A percentile compares a stretch with the other conserved stretches of the same genome.
These are phyloP conservation scores for Ascochyta viciae-villosae DNA, from an alignment of 2,329 filamentous ascomycete species.

Conservation along the genomic window DNA sequence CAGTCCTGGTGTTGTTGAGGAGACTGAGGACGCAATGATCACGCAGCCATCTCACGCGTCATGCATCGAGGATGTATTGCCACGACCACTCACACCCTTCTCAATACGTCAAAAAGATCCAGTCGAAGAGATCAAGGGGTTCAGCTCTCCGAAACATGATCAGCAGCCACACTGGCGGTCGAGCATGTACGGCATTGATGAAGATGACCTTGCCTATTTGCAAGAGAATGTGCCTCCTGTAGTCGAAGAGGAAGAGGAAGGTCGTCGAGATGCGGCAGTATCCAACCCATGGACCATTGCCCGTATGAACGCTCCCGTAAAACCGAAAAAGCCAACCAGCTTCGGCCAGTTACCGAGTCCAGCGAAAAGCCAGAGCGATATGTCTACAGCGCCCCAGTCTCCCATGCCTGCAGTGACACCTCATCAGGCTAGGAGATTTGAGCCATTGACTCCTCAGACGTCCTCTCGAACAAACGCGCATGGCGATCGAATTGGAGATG, in stretches of 20 bases:
- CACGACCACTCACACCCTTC: not conserved
- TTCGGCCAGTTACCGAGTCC: constrained; percentile 36
- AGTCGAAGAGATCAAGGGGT: not conserved
- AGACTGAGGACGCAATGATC: not conserved
- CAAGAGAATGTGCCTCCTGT: constrained; percentile 21
- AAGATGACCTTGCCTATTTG: constrained; percentile 42
- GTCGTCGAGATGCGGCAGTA: constrained; percentile 39
- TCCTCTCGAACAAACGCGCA: constrained; percentile 12
- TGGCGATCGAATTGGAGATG: constrained; percentile 1
- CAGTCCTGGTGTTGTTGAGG: constrained; percentile 9
- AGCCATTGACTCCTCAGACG: constrained; percentile 29
- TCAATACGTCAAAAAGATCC: not conserved
- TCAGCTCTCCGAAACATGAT: not conserved
- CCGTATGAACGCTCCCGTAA: constrained; percentile 52
- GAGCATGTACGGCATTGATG: constrained; percentile 50
- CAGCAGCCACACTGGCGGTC: constrained; percentile 37
- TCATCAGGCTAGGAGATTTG: not conserved
- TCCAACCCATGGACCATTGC: constrained; percentile 60
- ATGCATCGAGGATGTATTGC: not conserved
- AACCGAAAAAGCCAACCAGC: constrained; percentile 18
- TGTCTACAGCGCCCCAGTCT: constrained; percentile 6
- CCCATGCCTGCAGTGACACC: constrained; percentile 8
- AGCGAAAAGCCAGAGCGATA: constrained; percentile 24
- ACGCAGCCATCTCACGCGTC: not conserved
- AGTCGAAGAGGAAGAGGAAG: constrained; percentile 41